Percentiles rank a stretch among this genome's conserved stretches.
Evolutionary conservation across 208 protist genomes (phyloP).

Genomic region (Leishmania amazonensis): DNA sequence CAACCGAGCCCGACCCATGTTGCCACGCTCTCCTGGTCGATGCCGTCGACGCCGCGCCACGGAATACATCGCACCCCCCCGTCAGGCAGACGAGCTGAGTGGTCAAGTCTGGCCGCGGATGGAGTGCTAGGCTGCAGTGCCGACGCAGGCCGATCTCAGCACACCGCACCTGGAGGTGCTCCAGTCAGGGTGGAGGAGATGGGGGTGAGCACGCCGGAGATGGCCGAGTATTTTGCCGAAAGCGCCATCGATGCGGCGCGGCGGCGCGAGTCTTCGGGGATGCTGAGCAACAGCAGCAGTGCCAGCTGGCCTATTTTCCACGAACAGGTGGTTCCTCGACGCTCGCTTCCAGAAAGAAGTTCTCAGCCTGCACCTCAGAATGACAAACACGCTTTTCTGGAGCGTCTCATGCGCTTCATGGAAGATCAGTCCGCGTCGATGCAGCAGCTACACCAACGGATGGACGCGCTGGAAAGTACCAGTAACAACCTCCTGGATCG

Average conservation of each 20-base stretch:
- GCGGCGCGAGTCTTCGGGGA: conserved; percentile 1
- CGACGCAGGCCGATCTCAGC: neutral
- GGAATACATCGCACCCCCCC: neutral
- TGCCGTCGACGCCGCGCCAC: conserved; percentile 19
- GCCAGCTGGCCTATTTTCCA: neutral
- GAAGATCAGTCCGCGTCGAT: conserved; percentile 27
- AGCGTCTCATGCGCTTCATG: conserved; percentile 20
- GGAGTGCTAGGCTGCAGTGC: neutral
- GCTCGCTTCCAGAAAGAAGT: neutral
- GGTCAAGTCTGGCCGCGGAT: neutral
- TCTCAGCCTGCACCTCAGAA: neutral
- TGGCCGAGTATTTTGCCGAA: conserved; percentile 45
- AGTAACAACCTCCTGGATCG: conserved; percentile 23
- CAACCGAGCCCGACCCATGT: conserved; percentile 5
- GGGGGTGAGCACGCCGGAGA: conserved; percentile 42
- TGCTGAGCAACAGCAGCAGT: conserved; percentile 2
- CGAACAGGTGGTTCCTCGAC: neutral
- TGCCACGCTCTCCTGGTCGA: conserved; percentile 6
- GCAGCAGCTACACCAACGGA: conserved; percentile 21
- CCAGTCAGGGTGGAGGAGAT: conserved; percentile 16
- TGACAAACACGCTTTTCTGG: conserved; percentile 10
- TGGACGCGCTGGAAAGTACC: conserved; percentile 24
- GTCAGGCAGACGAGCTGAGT: conserved; percentile 6
- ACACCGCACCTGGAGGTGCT: neutral
- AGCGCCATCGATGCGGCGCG: neutral